These are phyloP conservation scores for Pseudozyma tsukubaensis DNA, from an alignment of 1,284 basidiomycete genomes.

Conservation along the genomic window DNA sequence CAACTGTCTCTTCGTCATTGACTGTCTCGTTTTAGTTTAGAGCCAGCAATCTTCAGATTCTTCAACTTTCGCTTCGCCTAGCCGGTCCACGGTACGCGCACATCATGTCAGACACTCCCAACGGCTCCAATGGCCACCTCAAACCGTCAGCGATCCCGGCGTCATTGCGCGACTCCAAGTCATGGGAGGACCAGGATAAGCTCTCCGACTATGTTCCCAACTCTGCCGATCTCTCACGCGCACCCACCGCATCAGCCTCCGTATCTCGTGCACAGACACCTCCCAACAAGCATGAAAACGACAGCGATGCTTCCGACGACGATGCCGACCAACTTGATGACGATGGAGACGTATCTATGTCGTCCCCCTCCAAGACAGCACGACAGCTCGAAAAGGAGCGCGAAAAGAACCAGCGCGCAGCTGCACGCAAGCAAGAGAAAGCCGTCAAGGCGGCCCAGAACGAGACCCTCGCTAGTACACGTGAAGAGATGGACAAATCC, in stretches of 20 bases:
- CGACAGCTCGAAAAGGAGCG: conserved; percentile 60
- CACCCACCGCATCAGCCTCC: conserved; percentile 51
- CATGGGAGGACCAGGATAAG: conserved; percentile 62
- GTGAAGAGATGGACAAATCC: conserved; percentile 58
- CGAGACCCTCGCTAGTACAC: conserved; percentile 53
- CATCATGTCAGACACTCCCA: conserved; percentile 30
- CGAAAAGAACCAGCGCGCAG: conserved; percentile 52
- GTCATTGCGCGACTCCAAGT: conserved; percentile 41
- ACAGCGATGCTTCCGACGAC: conserved; percentile 21
- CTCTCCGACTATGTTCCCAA: conserved; percentile 59
- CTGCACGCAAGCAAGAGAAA: conserved; percentile 44
- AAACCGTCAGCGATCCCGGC: conserved; percentile 42
- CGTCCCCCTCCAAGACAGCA: conserved; percentile 54
- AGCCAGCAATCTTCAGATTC: neutral
- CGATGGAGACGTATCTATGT: conserved; percentile 32
- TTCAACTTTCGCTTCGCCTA: neutral
- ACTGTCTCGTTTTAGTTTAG: neutral
- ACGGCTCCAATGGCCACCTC: conserved; percentile 41
- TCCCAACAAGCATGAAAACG: conserved; percentile 19
- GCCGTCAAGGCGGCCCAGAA: conserved; percentile 57
- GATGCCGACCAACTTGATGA: conserved; percentile 42
- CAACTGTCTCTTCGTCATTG: too few species aligned
- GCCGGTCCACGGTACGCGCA: neutral
- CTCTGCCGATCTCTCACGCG: conserved; percentile 53
- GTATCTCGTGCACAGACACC: conserved; percentile 44